Base-by-base conservation (phyloP, 2,329 filamentous ascomycete species). In the Fusarium pseudonygamai region DNA sequence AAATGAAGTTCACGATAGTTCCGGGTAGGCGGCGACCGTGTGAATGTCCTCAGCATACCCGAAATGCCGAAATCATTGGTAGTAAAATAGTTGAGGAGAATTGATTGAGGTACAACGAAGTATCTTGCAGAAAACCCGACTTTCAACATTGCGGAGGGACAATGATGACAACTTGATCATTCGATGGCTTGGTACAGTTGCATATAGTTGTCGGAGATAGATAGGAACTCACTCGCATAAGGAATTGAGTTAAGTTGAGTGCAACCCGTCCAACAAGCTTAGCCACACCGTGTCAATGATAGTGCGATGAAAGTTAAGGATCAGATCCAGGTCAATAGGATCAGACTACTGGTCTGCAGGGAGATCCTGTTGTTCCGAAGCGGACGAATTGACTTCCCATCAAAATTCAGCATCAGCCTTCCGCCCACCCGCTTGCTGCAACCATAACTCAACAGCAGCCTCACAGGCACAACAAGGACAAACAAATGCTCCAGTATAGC, bases 401-500 rank as follows among this genome's bases (percentile, higher is more conserved):
- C 73, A 77, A 77, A 77, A 72, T 64, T 39, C 40, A 70, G 56
- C 63, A 65, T 74, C 67, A 75, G 66, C 68, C 69, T 78, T 78
- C 76, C 74, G 40, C 71, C 70, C 74, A 75, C 68, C 77, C 76
- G 75, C 66, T 62, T 60, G 72, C 62, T 73, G 65, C 67, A 50
- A 70, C 49, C 63, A 60, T 73, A 61, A 67, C 77, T 78, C 77
- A 78, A 78, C 77, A 78, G 74, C 67, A 78, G 75, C 68, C 68
- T 78, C 72, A 73, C 49, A 50, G 62, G 52, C 49, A 34, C 66
- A 60, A 60, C 60, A 67, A 57, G 50, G 46, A 50, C 49, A 65
- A 45, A 49, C 60, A 50, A 32, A 65, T 63, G 71, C 52, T 57
- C 63, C 66, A 63, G 26, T 32, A 37, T 32, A 40, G 50, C 36